A percentile compares a stretch with the other conserved stretches of the same genome.
phyloP scores from a whole-genome alignment of 2,329 filamentous ascomycete species.

The Trichoderma sp. region DNA sequence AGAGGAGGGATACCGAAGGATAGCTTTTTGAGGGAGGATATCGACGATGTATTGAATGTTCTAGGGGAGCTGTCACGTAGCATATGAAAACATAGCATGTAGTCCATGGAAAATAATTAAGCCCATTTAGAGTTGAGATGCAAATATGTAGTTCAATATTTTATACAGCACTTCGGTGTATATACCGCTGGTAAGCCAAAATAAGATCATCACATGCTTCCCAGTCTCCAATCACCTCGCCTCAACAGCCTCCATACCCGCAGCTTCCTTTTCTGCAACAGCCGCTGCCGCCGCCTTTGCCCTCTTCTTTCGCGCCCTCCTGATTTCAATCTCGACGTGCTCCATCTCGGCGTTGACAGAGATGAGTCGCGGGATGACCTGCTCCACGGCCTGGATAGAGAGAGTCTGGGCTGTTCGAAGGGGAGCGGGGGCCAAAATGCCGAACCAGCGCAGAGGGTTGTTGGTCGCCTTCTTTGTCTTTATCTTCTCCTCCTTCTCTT shows the following conservation, averaged over 20 bases:
- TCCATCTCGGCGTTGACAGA: conserved; percentile 60
- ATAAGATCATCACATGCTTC: neutral
- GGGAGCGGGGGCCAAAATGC: conserved; percentile 50
- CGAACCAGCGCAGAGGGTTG: conserved; percentile 56
- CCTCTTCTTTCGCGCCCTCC: conserved; percentile 56
- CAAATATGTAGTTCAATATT: no score
- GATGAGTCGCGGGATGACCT: conserved; percentile 55
- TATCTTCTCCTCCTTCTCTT: conserved; percentile 3
- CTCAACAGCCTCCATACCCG: conserved; percentile 19
- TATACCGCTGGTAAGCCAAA: neutral
- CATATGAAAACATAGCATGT: neutral
- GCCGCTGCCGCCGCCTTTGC: conserved; percentile 43
- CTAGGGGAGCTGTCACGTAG: conserved; percentile 26
- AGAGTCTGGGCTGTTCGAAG: conserved; percentile 58
- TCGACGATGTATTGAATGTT: conserved; percentile 45
- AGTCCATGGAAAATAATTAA: neutral
- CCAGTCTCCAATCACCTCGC: neutral
- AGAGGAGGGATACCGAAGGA: conserved; percentile 30
- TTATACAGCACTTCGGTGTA: neutral
- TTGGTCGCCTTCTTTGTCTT: conserved; percentile 21
- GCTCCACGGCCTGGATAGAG: conserved; percentile 55
- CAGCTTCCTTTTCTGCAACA: conserved; percentile 32
- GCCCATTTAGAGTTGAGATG: neutral
- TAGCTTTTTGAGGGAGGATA: conserved; percentile 38
- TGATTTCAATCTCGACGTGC: conserved; percentile 65